phyloP scores from a whole-genome alignment of 2,329 filamentous ascomycete species.

The Rasamsonia emersonii region DNA sequence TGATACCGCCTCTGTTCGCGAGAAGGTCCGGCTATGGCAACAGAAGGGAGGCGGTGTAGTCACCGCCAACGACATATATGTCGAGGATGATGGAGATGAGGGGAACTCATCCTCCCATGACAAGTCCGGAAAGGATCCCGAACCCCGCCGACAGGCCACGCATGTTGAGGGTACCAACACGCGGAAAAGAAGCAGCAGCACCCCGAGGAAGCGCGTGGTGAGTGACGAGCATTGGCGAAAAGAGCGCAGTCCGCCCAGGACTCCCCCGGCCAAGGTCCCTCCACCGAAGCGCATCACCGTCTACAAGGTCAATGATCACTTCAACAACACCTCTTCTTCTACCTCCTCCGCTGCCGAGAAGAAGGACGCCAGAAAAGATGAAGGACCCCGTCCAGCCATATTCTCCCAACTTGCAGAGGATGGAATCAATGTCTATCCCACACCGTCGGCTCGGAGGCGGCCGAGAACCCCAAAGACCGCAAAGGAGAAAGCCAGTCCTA shows the following conservation, averaged over 20 bases:
- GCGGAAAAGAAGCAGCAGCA: constrained; percentile 41
- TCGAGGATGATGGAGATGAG: constrained; percentile 46
- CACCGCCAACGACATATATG: constrained; percentile 51
- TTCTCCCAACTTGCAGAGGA: constrained; percentile 16
- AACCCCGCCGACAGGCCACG: constrained; percentile 4
- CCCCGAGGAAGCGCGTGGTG: constrained; percentile 84
- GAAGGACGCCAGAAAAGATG: constrained; percentile 18
- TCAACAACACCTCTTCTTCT: constrained; percentile 16
- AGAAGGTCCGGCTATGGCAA: constrained; percentile 80
- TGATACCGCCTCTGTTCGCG: constrained; percentile 59
- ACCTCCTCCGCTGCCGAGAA: constrained; percentile 19
- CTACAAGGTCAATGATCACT: constrained; percentile 26
- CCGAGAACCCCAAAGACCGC: constrained; percentile 15
- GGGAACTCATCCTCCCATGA: constrained; percentile 18
- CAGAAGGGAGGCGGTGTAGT: constrained; percentile 63
- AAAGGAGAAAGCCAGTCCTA: constrained; percentile 12
- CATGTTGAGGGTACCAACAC: constrained; percentile 19
- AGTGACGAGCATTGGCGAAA: constrained; percentile 80
- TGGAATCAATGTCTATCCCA: constrained; percentile 19
- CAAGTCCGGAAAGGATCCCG: constrained; percentile 16
- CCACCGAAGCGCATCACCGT: constrained; percentile 35
- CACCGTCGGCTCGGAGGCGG: constrained; percentile 17
- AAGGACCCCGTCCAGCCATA: constrained; percentile 15
- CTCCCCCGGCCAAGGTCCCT: constrained; percentile 31
- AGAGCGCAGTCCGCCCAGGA: constrained; percentile 41